phyloP scores from a whole-genome alignment of 495 filamentous ascomycete species.

The Penicillium goetzii region DNA sequence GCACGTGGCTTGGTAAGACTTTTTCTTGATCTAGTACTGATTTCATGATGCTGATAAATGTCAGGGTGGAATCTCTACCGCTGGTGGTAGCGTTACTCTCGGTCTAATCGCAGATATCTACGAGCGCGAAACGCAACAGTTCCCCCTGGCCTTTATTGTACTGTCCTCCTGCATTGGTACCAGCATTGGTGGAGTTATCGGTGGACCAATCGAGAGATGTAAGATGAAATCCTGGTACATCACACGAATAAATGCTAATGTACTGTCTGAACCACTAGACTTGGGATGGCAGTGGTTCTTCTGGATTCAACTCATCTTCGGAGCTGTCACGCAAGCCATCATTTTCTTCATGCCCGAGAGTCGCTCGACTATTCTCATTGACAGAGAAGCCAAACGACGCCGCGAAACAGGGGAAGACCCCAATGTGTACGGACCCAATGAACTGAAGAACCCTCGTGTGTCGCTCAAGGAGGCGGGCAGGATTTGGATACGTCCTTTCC shows the following conservation, averaged over 20 bases:
- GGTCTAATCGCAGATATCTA: slow-evolving; percentile 80
- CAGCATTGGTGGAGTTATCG: slow-evolving; percentile 74
- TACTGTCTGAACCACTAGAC: slow-evolving; percentile 9
- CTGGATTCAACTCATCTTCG: slow-evolving; percentile 80
- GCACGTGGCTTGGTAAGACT: slow-evolving; percentile 61
- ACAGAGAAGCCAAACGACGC: slow-evolving; percentile 64
- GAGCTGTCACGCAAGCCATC: slow-evolving; percentile 62
- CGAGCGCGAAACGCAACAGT: slow-evolving; percentile 65
- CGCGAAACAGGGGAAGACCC: slow-evolving; percentile 56
- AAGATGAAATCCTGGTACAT: slow-evolving; percentile 6
- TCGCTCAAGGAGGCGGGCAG: slow-evolving; percentile 56
- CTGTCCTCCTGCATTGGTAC: slow-evolving; percentile 76
- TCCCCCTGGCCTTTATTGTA: slow-evolving; percentile 71
- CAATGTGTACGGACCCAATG: slow-evolving; percentile 66
- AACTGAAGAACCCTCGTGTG: slow-evolving; percentile 56
- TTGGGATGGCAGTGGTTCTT: slow-evolving; percentile 74
- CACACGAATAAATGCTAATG: neutral
- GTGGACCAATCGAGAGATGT: slow-evolving; percentile 70
- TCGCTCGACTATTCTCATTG: slow-evolving; percentile 66
- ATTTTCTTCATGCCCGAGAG: slow-evolving; percentile 71
- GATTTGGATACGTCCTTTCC: slow-evolving; percentile 72
- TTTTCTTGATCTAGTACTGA: neutral
- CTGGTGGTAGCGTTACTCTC: slow-evolving; percentile 77
- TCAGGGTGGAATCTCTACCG: slow-evolving; percentile 56
- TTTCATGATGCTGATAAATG: slow-evolving; percentile 13